Base-by-base conservation (phyloP, 1,139 yeast species). In the Hyphopichia buzzinii region DNA sequence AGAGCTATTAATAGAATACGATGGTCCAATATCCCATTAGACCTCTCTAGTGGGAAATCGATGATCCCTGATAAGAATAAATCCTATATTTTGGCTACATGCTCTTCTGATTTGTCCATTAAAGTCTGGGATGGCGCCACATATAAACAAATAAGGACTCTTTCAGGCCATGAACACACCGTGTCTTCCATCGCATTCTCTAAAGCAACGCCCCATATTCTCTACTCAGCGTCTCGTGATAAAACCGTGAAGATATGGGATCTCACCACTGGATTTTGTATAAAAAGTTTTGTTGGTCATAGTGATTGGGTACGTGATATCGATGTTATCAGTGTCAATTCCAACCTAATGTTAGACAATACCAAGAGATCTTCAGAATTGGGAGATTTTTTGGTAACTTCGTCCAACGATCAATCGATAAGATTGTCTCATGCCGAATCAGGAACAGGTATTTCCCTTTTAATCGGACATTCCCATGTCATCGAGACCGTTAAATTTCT, bases 161-260 rank as follows among this genome's bases (percentile, higher is more conserved):
- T 90, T 15, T 64, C 81, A 1, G 97, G 97, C n/a, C 97, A 90
- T 59, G 95, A 89, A 43, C 96, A 89, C 57, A 81, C 94, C 2
- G 80, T 90, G 0, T 84, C 95, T 0, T 67, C 80, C 1, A 64
- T 87, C 10, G 64, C 67, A 17, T 84, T 85, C 55, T 64, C 72
- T 2, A 49, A 42, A 4, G 36, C 50, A 4, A 65, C 73, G 23
- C 71, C 75, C 2, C 50, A 57, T 19, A 46, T 59, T 1, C 57
- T 88, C 17, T 77, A 84, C 34, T 80, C 90, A 3, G 87, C 82
- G 14, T 86, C 96, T 3, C 69, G 97, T 42, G 97, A 90, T 56
- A 72, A 71, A 16, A 66, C 87, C 0, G 73, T 87, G 3, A 80
- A 82, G 43, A 57, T 84, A 2, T 90, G 97, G 97, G 94, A 88